Evolutionary conservation across 2,329 filamentous ascomycete species (phyloP).

Genomic region (Boeremia exigua): DNA sequence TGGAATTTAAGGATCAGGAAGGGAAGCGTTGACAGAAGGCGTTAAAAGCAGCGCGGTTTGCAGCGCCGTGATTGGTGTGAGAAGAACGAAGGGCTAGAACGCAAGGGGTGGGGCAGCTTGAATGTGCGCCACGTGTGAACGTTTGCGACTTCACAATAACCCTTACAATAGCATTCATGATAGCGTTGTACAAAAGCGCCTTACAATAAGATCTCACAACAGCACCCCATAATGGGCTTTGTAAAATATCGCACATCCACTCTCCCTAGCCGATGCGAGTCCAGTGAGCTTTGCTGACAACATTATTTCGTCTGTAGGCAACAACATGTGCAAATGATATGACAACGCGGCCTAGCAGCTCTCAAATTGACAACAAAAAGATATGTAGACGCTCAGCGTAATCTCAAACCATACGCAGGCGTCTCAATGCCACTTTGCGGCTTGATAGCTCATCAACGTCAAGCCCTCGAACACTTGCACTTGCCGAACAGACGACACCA

Average conservation of each 20-base stretch:
- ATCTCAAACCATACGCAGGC: too few species aligned
- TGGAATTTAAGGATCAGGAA: constrained; percentile 12
- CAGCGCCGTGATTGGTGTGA: constrained; percentile 4
- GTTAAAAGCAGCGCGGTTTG: constrained; percentile 18
- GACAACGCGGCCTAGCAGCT: not conserved
- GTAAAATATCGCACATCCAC: too few species aligned
- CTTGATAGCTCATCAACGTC: too few species aligned
- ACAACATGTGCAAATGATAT: not conserved
- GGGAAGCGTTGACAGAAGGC: constrained; percentile 15
- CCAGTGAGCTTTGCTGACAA: too few species aligned
- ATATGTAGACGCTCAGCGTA: not conserved
- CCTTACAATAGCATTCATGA: not conserved
- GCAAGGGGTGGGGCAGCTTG: not conserved
- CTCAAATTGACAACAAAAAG: not conserved
- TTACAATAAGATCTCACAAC: not conserved
- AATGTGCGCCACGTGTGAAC: not conserved
- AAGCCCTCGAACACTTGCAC: too few species aligned
- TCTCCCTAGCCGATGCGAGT: too few species aligned
- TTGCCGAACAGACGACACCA: not conserved
- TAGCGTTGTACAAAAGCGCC: not conserved
- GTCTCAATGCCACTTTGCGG: too few species aligned
- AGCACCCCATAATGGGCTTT: not conserved
- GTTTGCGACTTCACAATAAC: constrained; percentile 1
- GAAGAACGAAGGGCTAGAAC: constrained; percentile 5
- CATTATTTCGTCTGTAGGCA: not conserved